A percentile compares a stretch with the other conserved stretches of the same genome.
Evolutionary conservation across 768 basidiomycete species (phyloP).

Genomic region (Pleurotus tuber-regium): DNA sequence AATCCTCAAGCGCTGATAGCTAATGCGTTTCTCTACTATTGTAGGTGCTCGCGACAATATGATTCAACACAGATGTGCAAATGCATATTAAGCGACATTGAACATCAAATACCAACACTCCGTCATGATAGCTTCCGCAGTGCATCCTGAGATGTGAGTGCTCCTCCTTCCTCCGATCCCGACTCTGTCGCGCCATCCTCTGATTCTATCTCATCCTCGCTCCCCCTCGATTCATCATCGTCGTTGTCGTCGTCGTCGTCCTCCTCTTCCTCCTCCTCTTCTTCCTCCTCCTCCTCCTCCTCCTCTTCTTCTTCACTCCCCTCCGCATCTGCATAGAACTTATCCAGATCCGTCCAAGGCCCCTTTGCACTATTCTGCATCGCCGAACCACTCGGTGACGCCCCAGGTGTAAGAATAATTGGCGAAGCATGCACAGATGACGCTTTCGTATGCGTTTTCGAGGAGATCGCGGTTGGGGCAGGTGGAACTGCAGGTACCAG

Average conservation of each 20-base stretch:
- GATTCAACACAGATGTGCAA: too few species aligned
- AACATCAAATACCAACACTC: too few species aligned
- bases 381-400: conserved; percentile 42
- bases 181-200: too few species aligned
- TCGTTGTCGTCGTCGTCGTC: conserved; percentile 29
- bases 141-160: too few species aligned
- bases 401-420: conserved; percentile 56
- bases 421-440: conserved; percentile 38
- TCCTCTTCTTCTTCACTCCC: conserved; percentile 28
- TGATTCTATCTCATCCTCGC: not conserved
- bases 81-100: too few species aligned
- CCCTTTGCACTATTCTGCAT: conserved; percentile 36
- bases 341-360: conserved; percentile 62
- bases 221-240: conserved; percentile 10
- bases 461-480: conserved; percentile 40
- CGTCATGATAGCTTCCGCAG: too few species aligned
- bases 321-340: conserved; percentile 60
- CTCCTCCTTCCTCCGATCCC: too few species aligned
- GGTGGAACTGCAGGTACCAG: conserved; percentile 28
- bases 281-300: conserved; percentile 22
- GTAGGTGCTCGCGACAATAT: too few species aligned
- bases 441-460: conserved; percentile 23
- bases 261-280: conserved; percentile 23
- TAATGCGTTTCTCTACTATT: too few species aligned
- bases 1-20: too few species aligned